Percentiles rank a stretch among this genome's conserved stretches.
Conservation (phyloP, 768 basidiomycete species). For the Suillus bovinus region DNA sequence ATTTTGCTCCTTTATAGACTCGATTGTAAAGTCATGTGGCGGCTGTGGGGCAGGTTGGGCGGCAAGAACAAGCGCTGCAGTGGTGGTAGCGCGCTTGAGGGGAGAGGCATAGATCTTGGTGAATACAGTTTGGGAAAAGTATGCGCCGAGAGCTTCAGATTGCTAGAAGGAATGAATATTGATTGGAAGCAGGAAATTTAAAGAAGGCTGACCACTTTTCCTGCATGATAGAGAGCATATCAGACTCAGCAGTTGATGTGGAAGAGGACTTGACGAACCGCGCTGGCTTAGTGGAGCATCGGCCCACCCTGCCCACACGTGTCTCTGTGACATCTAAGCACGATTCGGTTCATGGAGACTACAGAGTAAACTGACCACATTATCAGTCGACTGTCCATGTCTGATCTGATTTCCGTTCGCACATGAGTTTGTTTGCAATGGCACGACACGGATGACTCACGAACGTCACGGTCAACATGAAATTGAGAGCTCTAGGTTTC, state of each 20-base stretch:
- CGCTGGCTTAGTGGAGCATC: constrained; percentile 76
- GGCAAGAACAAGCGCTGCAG: constrained; percentile 55
- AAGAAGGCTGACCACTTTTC: constrained; percentile 48
- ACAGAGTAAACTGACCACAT: constrained; percentile 47
- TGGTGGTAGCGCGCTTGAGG: constrained; percentile 62
- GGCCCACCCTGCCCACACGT: constrained; percentile 74
- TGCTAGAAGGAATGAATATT: constrained; percentile 42
- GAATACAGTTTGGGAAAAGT: constrained; percentile 49
- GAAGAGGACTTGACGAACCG: constrained; percentile 43
- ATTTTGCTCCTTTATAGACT: constrained; percentile 60
- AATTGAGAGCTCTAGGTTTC: not conserved
- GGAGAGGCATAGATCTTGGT: constrained; percentile 65
- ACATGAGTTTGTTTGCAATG: not conserved
- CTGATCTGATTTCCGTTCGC: constrained; percentile 53
- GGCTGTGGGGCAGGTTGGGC: constrained; percentile 49
- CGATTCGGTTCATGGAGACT: not conserved
- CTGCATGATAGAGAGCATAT: constrained; percentile 32
- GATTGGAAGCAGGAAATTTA: not conserved
- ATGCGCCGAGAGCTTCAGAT: constrained; percentile 60
- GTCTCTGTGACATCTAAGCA: constrained; percentile 30
- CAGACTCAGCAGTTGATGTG: not conserved
- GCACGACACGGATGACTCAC: not conserved
- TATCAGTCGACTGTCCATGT: constrained; percentile 79
- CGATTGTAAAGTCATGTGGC: constrained; percentile 39
- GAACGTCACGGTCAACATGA: constrained; percentile 2